These are phyloP conservation scores for Magnolia sinica DNA, from an alignment of 164 flowering plant species.

Conservation along the genomic window DNA sequence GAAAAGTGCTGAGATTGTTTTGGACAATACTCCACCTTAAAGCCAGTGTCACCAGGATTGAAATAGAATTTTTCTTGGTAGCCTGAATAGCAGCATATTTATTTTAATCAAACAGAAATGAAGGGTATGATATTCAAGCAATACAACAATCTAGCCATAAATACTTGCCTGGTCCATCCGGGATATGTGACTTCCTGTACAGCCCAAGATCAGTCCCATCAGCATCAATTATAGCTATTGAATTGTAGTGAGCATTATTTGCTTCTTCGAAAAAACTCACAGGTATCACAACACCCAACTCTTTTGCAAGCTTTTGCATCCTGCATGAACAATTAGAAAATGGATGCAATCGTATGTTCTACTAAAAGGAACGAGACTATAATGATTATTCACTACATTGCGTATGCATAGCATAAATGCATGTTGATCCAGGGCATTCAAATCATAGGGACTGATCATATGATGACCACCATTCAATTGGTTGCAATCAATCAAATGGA, in stretches of 20 bases:
- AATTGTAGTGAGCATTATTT: conserved; percentile 96
- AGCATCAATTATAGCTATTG: conserved; percentile 91
- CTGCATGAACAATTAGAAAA: conserved; percentile 29
- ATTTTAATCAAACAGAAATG: conserved; percentile 1
- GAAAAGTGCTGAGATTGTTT: background rate
- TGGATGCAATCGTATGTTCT: background rate
- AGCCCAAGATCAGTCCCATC: conserved; percentile 94
- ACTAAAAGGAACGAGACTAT: background rate
- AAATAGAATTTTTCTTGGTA: conserved; percentile 98
- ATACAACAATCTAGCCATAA: background rate
- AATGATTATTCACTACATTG: too few relatives aligned
- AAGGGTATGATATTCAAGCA: background rate
- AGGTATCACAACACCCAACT: conserved; percentile 89
- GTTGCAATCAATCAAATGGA: background rate
- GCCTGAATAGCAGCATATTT: conserved; percentile 42
- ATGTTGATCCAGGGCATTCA: background rate
- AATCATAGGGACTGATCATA: background rate
- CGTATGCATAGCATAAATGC: background rate
- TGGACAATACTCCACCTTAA: conserved; percentile 55
- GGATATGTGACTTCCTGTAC: conserved; percentile 94
- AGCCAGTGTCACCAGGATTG: conserved; percentile 97
- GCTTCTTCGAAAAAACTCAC: conserved; percentile 99
- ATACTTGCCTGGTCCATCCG: conserved; percentile 87
- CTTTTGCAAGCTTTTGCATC: conserved; percentile 94
- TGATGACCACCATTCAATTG: background rate